A percentile compares a stretch with the other conserved stretches of the same genome.
phyloP scores from a whole-genome alignment of 2,329 filamentous ascomycete genomes.

The Rosellinia necatrix region DNA sequence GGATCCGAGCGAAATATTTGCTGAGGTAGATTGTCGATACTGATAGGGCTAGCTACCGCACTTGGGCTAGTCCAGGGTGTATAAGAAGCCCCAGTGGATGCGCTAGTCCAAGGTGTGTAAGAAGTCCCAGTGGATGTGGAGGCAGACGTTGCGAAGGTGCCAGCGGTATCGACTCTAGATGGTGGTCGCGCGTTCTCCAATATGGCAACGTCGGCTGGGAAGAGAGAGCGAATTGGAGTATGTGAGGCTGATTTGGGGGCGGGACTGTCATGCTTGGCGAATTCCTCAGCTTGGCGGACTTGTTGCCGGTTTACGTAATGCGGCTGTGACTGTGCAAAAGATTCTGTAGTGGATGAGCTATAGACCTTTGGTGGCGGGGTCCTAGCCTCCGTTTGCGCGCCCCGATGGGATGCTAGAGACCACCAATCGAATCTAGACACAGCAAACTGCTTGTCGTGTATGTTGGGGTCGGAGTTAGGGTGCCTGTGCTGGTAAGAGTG shows the following conservation, averaged over 20 bases:
- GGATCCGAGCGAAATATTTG: conserved; percentile 65
- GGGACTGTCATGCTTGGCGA: conserved; percentile 37
- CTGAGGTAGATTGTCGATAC: conserved; percentile 43
- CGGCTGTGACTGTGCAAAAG: conserved; percentile 45
- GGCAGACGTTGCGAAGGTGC: conserved; percentile 56
- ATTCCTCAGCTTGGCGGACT: conserved; percentile 42
- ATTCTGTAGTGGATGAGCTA: conserved; percentile 47
- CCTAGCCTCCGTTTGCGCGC: conserved; percentile 45
- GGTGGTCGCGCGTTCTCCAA: conserved; percentile 38
- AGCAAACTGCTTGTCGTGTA: conserved; percentile 45
- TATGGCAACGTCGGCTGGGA: conserved; percentile 50
- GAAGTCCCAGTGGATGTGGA: conserved; percentile 55
- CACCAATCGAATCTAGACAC: conserved; percentile 48
- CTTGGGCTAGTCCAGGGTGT: conserved; percentile 62
- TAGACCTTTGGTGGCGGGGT: conserved; percentile 43
- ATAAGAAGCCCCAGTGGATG: conserved; percentile 53
- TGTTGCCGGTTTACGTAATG: conserved; percentile 42
- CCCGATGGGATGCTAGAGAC: conserved; percentile 53
- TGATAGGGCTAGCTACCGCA: conserved; percentile 56
- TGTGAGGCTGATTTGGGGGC: conserved; percentile 20
- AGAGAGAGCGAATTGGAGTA: conserved; percentile 40
- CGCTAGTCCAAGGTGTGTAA: conserved; percentile 58
- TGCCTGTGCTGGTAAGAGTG: conserved; percentile 50
- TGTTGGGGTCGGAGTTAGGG: conserved; percentile 51
- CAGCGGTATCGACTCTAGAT: conserved; percentile 48